Evolutionary conservation across 2,329 filamentous ascomycete genomes (phyloP).

Genomic region (Xylariaceae sp.): DNA sequence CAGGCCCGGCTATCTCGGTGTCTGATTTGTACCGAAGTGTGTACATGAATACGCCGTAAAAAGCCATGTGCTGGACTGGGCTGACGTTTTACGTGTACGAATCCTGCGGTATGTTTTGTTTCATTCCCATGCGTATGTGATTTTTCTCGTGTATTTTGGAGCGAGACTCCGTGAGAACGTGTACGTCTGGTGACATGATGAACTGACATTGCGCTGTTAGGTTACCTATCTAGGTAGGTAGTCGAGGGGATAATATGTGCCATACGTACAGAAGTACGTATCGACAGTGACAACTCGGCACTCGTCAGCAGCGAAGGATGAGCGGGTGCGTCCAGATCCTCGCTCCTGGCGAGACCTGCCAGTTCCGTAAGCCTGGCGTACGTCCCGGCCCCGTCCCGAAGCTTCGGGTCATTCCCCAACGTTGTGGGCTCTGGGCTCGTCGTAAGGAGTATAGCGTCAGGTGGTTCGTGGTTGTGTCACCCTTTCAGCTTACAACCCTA

Average conservation of each 20-base stretch:
- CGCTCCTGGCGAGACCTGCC: no score
- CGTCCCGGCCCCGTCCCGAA: not conserved
- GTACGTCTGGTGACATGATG: not conserved
- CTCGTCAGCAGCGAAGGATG: not conserved
- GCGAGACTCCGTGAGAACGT: no score
- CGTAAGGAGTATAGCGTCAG: not conserved
- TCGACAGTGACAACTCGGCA: not conserved
- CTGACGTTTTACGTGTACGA: not conserved
- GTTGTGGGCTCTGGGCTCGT: not conserved
- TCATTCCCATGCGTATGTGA: no score
- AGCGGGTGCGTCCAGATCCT: no score
- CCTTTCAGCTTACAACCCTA: no score
- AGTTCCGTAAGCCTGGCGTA: not conserved
- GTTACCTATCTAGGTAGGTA: no score
- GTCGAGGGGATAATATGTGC: no score
- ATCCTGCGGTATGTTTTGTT: not conserved
- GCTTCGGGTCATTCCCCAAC: not conserved
- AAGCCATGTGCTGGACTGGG: not conserved
- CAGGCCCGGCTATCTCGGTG: not conserved
- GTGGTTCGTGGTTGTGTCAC: not conserved
- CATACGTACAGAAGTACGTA: no score
- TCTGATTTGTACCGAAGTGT: not conserved
- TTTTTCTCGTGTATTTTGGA: no score
- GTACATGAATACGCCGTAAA: not conserved
- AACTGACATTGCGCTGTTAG: no score